Conservation (phyloP, 2,329 filamentous ascomycete genomes). For the Simplicillium sp. region DNA sequence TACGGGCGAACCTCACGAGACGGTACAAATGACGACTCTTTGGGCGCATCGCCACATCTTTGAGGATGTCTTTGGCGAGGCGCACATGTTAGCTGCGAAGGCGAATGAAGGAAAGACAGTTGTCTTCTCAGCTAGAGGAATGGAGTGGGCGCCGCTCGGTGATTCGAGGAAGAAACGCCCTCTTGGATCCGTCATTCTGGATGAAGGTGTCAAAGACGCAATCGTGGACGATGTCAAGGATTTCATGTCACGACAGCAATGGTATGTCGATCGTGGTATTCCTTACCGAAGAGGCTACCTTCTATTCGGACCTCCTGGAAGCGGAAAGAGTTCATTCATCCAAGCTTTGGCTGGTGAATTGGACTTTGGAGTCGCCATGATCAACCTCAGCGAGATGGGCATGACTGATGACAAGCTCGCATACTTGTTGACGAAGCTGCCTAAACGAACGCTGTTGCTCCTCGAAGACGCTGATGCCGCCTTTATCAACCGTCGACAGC, state of each 20-base stretch:
- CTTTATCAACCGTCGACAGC: constrained; percentile 70
- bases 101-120: constrained; percentile 87
- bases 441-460: constrained; percentile 70
- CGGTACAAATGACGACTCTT: constrained; percentile 81
- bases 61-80: constrained; percentile 80
- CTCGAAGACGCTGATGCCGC: constrained; percentile 90
- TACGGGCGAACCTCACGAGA: constrained; percentile 88
- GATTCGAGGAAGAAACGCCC: constrained; percentile 80
- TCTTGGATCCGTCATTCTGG: constrained; percentile 77
- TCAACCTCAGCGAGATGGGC: constrained; percentile 83
- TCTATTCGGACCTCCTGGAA: constrained; percentile 80
- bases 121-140: constrained; percentile 77
- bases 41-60: constrained; percentile 86
- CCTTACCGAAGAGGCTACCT: constrained; percentile 86
- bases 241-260: constrained; percentile 68
- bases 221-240: constrained; percentile 75
- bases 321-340: constrained; percentile 92
- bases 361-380: constrained; percentile 85
- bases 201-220: constrained; percentile 71
- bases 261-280: constrained; percentile 93
- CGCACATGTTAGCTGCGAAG: constrained; percentile 68
- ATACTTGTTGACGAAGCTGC: constrained; percentile 76
- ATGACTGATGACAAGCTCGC: constrained; percentile 85
- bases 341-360: constrained; percentile 88
- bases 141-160: constrained; percentile 79